Base-by-base conservation (phyloP, 805 yeast genomes). In the Yamadazyma insecticola region DNA sequence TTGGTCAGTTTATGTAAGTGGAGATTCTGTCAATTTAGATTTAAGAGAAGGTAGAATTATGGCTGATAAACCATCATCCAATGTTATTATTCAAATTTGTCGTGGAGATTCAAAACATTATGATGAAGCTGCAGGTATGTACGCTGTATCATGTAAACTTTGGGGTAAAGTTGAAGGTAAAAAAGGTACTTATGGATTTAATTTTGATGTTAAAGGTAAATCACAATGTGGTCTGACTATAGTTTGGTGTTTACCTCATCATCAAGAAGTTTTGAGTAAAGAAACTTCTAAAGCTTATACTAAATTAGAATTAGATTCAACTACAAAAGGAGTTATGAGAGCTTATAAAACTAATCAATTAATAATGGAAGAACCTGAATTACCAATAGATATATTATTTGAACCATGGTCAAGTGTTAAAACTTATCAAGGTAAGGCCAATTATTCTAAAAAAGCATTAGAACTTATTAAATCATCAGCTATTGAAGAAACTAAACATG, bases 1-100 rank as follows among this genome's bases (percentile, higher is more conserved):
- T 2, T 86, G 96, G 95, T 58, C 76, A 4, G 55, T 85, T 23
- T 85, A 81, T 47, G 76, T 74, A 4, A 57, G 62, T 2, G 61
- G 59, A 1, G 51, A 48, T 16, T 22, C 30, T 11, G 29, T 39
- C 26, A 39, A 40, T 33, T 42, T 50, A 50, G 40, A 23, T 13
- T 50, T 64, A 32, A 25, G 43, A 22, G 67, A 67, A 29, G 61
- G 68, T 6, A 60, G 64, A 40, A 63, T 68, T 28, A 57, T 73
- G 38, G 63, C 61, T 10, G 73, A 72, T 11, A 52, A 58, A 20
- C 45, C 52, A 17, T 48, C 62, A 4, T 63, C 62, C n/a, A 51
- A 57, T 35, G 72, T 71, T 10, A 57, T 70, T 3, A 65, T 83
- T 40, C 92, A 84, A 56, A 42, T 81, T 19, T 76, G 76, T 8